Conservation (phyloP, 2,329 filamentous ascomycete species). For the Sarocladium brachiariae region DNA sequence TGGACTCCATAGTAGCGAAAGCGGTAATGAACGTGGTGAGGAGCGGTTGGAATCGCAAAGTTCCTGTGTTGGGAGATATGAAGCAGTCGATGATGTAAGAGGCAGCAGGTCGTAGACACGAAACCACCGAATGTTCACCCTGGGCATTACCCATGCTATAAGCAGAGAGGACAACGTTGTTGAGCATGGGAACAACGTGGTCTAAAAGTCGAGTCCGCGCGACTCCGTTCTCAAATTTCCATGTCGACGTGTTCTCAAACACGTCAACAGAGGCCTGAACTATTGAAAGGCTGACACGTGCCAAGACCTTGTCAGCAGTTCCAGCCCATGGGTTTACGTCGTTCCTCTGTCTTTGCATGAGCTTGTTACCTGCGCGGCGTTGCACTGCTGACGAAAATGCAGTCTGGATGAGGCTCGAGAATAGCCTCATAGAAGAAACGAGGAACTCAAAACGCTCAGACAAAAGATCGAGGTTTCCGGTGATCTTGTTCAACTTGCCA, state of each 20-base stretch:
- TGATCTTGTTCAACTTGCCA: conserved; percentile 69
- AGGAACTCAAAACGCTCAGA: conserved; percentile 73
- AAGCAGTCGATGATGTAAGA: conserved; percentile 72
- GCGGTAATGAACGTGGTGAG: conserved; percentile 56
- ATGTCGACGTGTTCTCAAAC: conserved; percentile 77
- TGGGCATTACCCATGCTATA: conserved; percentile 65
- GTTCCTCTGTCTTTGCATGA: conserved; percentile 33
- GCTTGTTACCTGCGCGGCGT: conserved; percentile 50
- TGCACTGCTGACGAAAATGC: conserved; percentile 63
- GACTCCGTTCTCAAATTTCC: conserved; percentile 67
- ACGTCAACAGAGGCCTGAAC: conserved; percentile 73
- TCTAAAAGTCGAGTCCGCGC: conserved; percentile 64
- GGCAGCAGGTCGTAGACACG: conserved; percentile 64
- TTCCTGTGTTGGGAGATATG: conserved; percentile 60
- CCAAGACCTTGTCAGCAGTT: conserved; percentile 71
- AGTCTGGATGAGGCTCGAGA: conserved; percentile 69
- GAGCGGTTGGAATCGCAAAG: conserved; percentile 70
- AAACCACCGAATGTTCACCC: conserved; percentile 40
- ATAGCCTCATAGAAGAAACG: conserved; percentile 64
- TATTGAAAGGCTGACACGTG: conserved; percentile 64
- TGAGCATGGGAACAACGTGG: conserved; percentile 61
- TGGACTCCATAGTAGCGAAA: conserved; percentile 47
- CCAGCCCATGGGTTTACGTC: conserved; percentile 56
- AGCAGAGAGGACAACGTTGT: conserved; percentile 62
- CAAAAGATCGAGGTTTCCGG: conserved; percentile 76